Evolutionary conservation across 192 early-diverging fungal genomes (phyloP).

Genomic region (Coemansia sp.): DNA sequence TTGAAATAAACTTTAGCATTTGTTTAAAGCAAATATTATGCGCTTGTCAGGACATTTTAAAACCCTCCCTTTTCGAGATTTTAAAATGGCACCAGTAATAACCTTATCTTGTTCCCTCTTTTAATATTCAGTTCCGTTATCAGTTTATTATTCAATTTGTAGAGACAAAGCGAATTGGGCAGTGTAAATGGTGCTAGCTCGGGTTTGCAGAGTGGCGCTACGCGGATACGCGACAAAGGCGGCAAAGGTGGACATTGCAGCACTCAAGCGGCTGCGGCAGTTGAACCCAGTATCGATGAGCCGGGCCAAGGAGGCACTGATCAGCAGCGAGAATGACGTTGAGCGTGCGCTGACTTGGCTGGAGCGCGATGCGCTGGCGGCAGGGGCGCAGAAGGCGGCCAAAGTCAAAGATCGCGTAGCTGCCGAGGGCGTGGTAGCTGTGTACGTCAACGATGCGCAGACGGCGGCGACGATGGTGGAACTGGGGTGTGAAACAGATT

Average conservation of each 20-base stretch:
- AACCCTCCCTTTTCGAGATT: no score
- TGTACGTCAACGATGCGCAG: conserved; percentile 50
- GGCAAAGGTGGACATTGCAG: conserved; percentile 57
- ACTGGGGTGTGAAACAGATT: conserved; percentile 90
- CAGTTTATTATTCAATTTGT: no score
- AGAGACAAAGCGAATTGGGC: neutral
- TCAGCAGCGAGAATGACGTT: conserved; percentile 69
- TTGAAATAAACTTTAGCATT: neutral
- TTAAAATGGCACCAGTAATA: no score
- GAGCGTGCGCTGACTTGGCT: conserved; percentile 81
- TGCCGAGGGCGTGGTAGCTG: conserved; percentile 68
- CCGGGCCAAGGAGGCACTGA: conserved; percentile 86
- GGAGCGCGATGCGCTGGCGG: conserved; percentile 64
- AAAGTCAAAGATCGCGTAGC: conserved; percentile 80
- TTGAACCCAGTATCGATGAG: conserved; percentile 75
- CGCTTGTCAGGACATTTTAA: neutral
- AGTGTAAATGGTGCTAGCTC: neutral
- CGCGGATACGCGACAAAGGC: conserved; percentile 28
- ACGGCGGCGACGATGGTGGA: conserved; percentile 67
- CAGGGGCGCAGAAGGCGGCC: conserved; percentile 75
- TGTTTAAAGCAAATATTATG: neutral
- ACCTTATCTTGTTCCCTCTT: no score
- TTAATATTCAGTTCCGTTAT: no score
- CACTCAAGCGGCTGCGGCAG: conserved; percentile 73
- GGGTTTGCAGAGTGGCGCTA: neutral